Base-by-base conservation (phyloP, 768 basidiomycete genomes). In the Gymnopilus dilepis region DNA sequence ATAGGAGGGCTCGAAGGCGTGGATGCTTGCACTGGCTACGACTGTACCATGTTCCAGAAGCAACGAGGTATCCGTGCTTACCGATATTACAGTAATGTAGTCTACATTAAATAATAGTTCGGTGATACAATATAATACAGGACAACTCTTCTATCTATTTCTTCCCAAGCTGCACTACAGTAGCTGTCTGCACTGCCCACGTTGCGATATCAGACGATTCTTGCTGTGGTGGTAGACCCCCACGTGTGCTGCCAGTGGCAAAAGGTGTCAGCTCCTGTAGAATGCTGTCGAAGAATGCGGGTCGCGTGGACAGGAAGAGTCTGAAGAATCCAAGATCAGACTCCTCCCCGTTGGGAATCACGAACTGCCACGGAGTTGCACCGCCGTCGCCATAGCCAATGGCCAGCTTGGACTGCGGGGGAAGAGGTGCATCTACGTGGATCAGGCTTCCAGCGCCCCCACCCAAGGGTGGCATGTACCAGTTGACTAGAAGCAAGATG, bases 251-350 rank as follows among this genome's bases (percentile, higher is more conserved):
- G 13, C 42, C 41, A 45, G n/a, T 56, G 15, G 26, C 13, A 19
- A 61, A 61, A 3, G 60, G 60, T 26, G 60, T 8, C 21, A 13
- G 15, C 31, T 50, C 34, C 51, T 78, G 80, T 1, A 50, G 34
- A 3, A 83, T 70, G 52, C 67, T 69, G 4, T 69, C 65, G 55
- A 82, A 69, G 63, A 78, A 75, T 37, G 75, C 65, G 4, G 74
- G 73, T 0, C 59, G 59, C 0, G 76, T 79, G 15, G 81, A 70
- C 19, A 83, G 60, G 59, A 78, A 83, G 7, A 83, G 62, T 58
- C 80, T 81, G 52, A 84, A 73, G 56, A 77, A 79, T 6, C 80
- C 78, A 2, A 83, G 69, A 51, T 83, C 80, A 30, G 73, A 56
- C 5, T 67, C 62, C 41, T 78, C 70, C 3, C 67, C 72, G 1